These are phyloP conservation scores for Arthrobotrys megalospora DNA, from an alignment of 2,329 filamentous ascomycete genomes.

Conservation along the genomic window DNA sequence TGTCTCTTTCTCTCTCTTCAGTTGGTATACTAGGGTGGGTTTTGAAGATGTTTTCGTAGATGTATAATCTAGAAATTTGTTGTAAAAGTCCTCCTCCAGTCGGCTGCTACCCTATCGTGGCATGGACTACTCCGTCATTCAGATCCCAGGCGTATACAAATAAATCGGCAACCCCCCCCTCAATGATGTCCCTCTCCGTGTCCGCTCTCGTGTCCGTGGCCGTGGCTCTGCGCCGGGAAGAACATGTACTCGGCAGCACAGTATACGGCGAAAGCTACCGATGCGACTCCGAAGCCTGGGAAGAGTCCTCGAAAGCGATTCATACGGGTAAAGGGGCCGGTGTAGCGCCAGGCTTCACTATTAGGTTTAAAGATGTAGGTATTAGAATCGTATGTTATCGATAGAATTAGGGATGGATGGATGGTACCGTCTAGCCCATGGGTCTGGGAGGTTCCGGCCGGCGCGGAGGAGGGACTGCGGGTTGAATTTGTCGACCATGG, in stretches of 20 bases:
- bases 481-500: constrained; percentile 61
- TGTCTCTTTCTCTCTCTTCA: neutral
- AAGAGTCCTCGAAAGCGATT: constrained; percentile 91
- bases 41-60: neutral
- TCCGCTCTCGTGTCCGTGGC: constrained; percentile 65
- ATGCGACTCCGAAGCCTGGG: constrained; percentile 91
- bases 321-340: constrained; percentile 85
- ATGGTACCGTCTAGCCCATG: constrained; percentile 58
- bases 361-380: constrained; percentile 6
- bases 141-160: neutral
- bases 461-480: constrained; percentile 60
- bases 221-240: constrained; percentile 79
- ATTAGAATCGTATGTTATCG: constrained; percentile 12
- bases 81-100: no score
- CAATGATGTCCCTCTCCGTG: constrained; percentile 53
- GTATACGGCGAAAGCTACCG: constrained; percentile 90
- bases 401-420: neutral
- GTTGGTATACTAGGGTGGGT: neutral
- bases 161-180: neutral
- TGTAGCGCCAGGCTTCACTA: constrained; percentile 96
- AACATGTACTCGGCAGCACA: constrained; percentile 92
- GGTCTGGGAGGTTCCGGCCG: constrained; percentile 56
- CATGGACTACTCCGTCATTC: neutral
- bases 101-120: no score
- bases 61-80: neutral